These are phyloP conservation scores for Eimeria sp. DNA, from an alignment of 169 alveolate species.

Conservation along the genomic window DNA sequence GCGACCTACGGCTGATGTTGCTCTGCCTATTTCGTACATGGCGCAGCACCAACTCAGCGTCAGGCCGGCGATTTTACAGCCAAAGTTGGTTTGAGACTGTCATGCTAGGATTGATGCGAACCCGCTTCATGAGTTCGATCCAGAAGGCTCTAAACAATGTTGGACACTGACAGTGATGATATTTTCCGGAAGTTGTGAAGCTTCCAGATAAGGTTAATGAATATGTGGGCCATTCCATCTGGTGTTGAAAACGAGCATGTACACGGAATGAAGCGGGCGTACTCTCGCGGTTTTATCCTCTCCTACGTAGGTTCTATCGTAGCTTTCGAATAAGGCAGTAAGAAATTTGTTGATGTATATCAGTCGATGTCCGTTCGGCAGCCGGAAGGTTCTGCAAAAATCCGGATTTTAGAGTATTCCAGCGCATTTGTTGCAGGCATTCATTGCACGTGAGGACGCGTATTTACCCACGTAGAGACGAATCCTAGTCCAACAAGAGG, in stretches of 20 bases:
- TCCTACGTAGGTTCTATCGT: not conserved
- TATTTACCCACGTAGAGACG: not conserved
- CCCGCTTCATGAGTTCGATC: not conserved
- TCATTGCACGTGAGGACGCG: not conserved
- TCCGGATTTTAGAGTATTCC: not conserved
- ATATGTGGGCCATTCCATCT: not conserved
- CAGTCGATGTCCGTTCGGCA: not conserved
- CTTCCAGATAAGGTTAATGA: not conserved
- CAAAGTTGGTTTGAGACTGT: not conserved
- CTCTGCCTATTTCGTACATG: not conserved
- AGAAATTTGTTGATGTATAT: not conserved
- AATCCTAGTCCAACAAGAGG: not conserved
- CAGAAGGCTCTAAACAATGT: not conserved
- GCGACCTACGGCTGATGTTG: no score
- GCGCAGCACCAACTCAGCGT: not conserved
- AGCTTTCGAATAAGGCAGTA: not conserved
- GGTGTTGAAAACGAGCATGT: not conserved
- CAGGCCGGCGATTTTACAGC: not conserved
- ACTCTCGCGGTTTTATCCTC: not conserved
- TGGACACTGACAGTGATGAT: not conserved
- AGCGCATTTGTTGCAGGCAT: not conserved
- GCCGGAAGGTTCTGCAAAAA: not conserved
- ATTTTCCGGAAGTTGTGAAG: not conserved
- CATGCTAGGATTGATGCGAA: not conserved
- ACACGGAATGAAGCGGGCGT: not conserved